Evolutionary conservation across 2,329 filamentous ascomycete species (phyloP).

Genomic region (Claviceps paspali): DNA sequence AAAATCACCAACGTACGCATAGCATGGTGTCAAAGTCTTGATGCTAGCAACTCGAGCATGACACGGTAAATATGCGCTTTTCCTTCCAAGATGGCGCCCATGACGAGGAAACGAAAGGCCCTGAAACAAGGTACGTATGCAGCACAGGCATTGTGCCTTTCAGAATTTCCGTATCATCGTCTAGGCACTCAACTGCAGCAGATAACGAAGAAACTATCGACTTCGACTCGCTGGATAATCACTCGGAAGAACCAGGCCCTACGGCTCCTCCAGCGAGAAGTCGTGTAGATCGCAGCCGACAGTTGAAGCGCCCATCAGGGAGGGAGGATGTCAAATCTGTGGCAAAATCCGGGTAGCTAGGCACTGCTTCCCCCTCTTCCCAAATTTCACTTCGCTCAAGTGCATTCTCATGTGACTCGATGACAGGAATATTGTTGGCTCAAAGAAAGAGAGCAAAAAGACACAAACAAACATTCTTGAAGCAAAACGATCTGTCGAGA

Average conservation of each 20-base stretch:
- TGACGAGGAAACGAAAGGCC: conserved; percentile 13
- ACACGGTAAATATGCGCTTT: not conserved
- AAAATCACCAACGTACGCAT: not conserved
- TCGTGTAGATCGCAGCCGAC: not conserved
- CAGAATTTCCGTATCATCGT: not conserved
- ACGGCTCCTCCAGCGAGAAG: not conserved
- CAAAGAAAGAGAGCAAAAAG: not conserved
- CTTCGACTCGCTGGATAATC: not conserved
- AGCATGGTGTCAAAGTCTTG: not conserved
- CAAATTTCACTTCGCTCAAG: too few relatives aligned
- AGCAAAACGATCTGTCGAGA: conserved; percentile 2
- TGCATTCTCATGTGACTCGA: not conserved
- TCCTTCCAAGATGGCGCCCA: conserved; percentile 12
- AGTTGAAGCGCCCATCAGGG: not conserved
- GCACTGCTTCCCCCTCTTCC: not conserved
- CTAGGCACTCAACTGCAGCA: not conserved
- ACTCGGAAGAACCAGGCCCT: not conserved
- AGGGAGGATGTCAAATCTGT: not conserved
- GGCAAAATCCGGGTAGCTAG: not conserved
- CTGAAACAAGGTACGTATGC: conserved; percentile 10
- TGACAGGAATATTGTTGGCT: not conserved
- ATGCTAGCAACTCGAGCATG: not conserved
- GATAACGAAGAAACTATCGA: not conserved
- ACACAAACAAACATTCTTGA: not conserved
- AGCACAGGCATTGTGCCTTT: not conserved